Evolutionary conservation across 495 filamentous ascomycete genomes (phyloP).

Genomic region (Hypomontagnella monticulosa): DNA sequence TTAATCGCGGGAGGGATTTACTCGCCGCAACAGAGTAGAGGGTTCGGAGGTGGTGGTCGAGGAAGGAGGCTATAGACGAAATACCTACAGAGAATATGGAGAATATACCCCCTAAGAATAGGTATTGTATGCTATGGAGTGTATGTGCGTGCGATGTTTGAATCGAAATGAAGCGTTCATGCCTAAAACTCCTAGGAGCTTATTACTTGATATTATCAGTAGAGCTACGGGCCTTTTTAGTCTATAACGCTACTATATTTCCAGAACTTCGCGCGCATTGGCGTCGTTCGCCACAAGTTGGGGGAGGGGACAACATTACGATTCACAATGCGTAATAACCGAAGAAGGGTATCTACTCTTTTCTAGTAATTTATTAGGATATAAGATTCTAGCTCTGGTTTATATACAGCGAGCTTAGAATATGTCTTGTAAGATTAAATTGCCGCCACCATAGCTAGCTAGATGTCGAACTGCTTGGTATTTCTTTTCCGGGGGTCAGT

Average conservation of each 20-base stretch:
- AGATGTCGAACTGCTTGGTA: neutral
- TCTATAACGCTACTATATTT: too few species aligned
- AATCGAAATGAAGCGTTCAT: too few species aligned
- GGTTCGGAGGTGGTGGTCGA: neutral
- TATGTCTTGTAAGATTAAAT: neutral
- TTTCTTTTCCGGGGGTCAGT: too few species aligned
- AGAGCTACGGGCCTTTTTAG: too few species aligned
- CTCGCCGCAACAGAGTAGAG: conserved; percentile 23
- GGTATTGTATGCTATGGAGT: neutral
- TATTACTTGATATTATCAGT: neutral
- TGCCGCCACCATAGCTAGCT: neutral
- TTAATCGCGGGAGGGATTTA: conserved; percentile 72
- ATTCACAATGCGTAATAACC: too few species aligned
- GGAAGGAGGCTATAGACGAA: neutral
- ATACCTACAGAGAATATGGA: conserved; percentile 16
- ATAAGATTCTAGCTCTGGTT: neutral
- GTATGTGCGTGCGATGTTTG: too few species aligned
- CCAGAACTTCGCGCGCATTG: too few species aligned
- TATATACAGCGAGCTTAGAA: neutral
- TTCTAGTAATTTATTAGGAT: neutral
- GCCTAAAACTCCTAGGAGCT: too few species aligned
- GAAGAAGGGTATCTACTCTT: neutral
- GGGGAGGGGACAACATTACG: too few species aligned
- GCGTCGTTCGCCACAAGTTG: too few species aligned
- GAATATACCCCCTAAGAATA: conserved; percentile 9